Base-by-base conservation (phyloP, 73 alveolate genomes). In the Paramecium pentaurelia region DNA sequence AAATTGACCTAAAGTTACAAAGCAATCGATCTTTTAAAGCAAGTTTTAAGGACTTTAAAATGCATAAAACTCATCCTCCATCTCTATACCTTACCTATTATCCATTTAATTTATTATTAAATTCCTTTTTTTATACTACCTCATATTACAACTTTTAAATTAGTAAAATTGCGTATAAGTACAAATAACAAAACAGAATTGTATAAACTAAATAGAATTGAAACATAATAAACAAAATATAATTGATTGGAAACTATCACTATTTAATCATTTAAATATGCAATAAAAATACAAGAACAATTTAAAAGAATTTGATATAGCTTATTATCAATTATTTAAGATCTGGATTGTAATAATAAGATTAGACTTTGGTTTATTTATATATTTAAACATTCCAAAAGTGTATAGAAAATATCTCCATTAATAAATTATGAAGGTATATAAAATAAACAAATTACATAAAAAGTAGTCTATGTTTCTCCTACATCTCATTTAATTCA, bases 51-150 rank as follows among this genome's bases (percentile, higher is more conserved):
- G 87, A 73, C 87, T 73, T 11, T 73, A 37, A 4, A 73, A 22
- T 5, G 38, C 54, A 73, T 36, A 73, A 73, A 36, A 73, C 20
- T 73, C 60, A 44, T 73, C 87, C 60, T 73, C 87, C 60, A 37
- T n/a, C 22, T 73, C 87, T 14, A 73, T 73, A 44, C 60, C 87
- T 36, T 73, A 25, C 87, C 47, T 73, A 37, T 73, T 37, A 73
- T 73, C 60, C 87, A 73, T 73, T 73, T 37, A 73, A 73, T 73
- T 64, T 64, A 32, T 54, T 54, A 54, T 54, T 54, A 54, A 54
- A 54, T 54, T 54, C 70, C 38, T 34, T 34, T 34, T 22, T 64
- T 64, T 64, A 64, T 64, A 64, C 47, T 64, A 64, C 11, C 84
- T 64, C 84, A 64, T 64, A 28, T 28, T 28, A 64, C 84, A 34